Evolutionary conservation across 208 protist species (phyloP).

Genomic region (Pavlovales sp.): DNA sequence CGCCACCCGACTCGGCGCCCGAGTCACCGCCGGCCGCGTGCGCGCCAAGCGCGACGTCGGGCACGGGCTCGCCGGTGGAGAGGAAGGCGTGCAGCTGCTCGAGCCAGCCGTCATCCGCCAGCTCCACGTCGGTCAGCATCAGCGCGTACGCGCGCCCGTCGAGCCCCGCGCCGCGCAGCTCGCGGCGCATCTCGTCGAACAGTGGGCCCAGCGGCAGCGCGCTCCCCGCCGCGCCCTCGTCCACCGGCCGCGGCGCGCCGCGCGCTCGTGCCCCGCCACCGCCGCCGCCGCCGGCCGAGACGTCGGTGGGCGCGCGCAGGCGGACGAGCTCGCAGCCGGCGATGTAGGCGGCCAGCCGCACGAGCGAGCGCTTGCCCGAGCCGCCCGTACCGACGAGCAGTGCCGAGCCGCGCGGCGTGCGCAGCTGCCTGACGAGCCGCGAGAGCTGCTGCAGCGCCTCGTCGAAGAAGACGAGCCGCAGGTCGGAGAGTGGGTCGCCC

Average conservation of each 20-base stretch:
- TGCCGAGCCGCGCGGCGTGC: conserved; percentile 89
- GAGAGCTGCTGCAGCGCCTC: conserved; percentile 90
- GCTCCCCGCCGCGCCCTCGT: conserved; percentile 62
- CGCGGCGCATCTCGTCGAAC: conserved; percentile 67
- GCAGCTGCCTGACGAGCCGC: conserved; percentile 87
- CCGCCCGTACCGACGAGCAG: conserved; percentile 93
- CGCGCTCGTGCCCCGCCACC: too few relatives aligned
- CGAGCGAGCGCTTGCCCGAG: conserved; percentile 88
- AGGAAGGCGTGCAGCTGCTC: conserved; percentile 94
- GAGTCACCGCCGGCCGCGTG: conserved; percentile 88
- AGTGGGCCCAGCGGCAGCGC: conserved; percentile 65
- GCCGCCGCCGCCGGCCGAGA: conserved; percentile 73
- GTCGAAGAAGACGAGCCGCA: conserved; percentile 93
- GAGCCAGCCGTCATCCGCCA: conserved; percentile 94
- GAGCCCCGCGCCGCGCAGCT: conserved; percentile 60
- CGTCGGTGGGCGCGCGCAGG: conserved; percentile 64
- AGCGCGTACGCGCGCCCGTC: conserved; percentile 74
- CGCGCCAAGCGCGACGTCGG: conserved; percentile 91
- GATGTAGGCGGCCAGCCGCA: conserved; percentile 80
- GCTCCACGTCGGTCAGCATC: conserved; percentile 95
- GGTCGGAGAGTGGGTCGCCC: conserved; percentile 76
- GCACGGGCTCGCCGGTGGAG: conserved; percentile 79
- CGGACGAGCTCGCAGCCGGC: conserved; percentile 77
- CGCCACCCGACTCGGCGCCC: conserved; percentile 77
- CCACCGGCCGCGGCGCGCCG: conserved; percentile 69